phyloP scores from a whole-genome alignment of 2,329 filamentous ascomycete species.

The Fusarium algeriense region DNA sequence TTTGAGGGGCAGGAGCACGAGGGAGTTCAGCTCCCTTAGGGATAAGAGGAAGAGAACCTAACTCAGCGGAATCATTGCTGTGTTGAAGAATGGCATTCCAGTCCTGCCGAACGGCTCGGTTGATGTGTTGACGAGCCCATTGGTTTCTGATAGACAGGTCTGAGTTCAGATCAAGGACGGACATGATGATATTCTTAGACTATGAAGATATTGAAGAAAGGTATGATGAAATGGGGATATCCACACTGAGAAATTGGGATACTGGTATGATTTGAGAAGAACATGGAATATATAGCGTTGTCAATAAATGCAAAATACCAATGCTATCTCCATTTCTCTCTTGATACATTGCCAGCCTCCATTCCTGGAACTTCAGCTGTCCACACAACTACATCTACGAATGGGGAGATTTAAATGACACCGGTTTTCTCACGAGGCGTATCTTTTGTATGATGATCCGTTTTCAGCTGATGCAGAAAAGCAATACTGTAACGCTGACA shows the following conservation, averaged over 20 bases:
- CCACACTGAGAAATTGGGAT: no score
- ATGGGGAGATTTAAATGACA: background rate
- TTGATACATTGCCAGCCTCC: background rate
- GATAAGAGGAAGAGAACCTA: background rate
- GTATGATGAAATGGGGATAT: no score
- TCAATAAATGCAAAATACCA: accelerated
- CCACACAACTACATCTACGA: background rate
- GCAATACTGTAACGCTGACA: background rate
- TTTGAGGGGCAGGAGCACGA: background rate
- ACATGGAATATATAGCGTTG: background rate
- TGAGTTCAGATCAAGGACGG: background rate
- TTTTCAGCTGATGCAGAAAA: background rate
- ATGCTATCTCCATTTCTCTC: background rate
- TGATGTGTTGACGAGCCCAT: slow-evolving; percentile 7
- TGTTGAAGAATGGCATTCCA: slow-evolving; percentile 8
- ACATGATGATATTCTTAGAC: background rate
- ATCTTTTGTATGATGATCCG: background rate
- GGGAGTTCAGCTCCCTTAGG: background rate
- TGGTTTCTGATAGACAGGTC: slow-evolving; percentile 10
- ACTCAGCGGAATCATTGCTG: background rate
- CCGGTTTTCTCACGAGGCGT: background rate
- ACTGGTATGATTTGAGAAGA: background rate
- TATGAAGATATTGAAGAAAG: no score
- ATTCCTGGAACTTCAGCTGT: background rate
- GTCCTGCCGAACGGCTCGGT: slow-evolving; percentile 1